Conservation (phyloP, 306 rosid species). For the Elaeagnus macrophylla region DNA sequence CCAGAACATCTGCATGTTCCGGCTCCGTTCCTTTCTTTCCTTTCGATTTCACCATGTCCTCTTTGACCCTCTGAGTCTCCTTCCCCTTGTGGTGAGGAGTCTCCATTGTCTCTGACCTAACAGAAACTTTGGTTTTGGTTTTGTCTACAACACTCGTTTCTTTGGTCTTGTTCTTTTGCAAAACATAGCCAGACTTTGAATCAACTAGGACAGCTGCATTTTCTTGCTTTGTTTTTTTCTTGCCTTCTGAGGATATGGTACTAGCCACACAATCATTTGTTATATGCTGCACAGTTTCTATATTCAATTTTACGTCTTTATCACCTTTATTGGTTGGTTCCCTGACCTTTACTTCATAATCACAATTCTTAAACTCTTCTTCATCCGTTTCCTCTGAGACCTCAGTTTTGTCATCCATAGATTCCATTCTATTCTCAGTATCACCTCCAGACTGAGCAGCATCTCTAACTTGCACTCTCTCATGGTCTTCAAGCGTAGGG, state of each 20-base stretch:
- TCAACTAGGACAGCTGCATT: background rate
- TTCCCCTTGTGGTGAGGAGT: background rate
- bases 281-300: constrained; percentile 20
- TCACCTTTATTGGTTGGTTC: constrained; percentile 17
- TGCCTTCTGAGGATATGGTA: constrained; percentile 17
- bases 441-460: constrained; percentile 15
- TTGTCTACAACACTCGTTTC: constrained; percentile 28
- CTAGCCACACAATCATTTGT: constrained; percentile 8
- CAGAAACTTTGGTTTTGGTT: constrained; percentile 27
- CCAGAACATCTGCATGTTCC: too few species aligned
- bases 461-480: constrained; percentile 19
- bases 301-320: constrained; percentile 20
- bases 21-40: too few species aligned
- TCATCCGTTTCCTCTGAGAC: constrained; percentile 51
- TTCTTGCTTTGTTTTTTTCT: too few species aligned
- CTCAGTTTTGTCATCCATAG: constrained; percentile 63
- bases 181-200: constrained; percentile 20
- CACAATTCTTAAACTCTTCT: constrained; percentile 26
- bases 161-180: constrained; percentile 27
- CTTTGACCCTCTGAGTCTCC: constrained; percentile 2
- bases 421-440: constrained; percentile 22
- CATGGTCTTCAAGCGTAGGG: constrained; percentile 16
- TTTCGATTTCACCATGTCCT: too few species aligned
- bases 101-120: background rate
- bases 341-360: constrained; percentile 18